Percentiles rank a stretch among this genome's conserved stretches.
phyloP scores from a whole-genome alignment of 257 asterid species.

The Ehretia macrophylla region DNA sequence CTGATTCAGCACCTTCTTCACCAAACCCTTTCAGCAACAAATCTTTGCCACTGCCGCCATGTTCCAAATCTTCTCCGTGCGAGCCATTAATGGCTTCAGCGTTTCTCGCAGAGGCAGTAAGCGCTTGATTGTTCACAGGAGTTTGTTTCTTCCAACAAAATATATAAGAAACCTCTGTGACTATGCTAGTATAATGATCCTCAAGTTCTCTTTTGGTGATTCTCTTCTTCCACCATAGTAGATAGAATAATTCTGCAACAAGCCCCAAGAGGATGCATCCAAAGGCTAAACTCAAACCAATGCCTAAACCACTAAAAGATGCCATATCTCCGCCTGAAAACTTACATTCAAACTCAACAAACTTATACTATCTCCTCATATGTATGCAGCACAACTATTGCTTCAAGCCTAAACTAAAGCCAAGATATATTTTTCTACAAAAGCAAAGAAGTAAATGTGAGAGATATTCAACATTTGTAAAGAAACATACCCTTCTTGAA shows the following conservation, averaged over 20 bases:
- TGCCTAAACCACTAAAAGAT: slow-evolving; percentile 70
- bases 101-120: slow-evolving; percentile 27
- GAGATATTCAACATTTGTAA: background rate
- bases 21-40: slow-evolving; percentile 31
- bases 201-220: slow-evolving; percentile 21
- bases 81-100: slow-evolving; percentile 10
- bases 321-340: slow-evolving; percentile 38
- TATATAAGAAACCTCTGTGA: slow-evolving; percentile 26
- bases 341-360: too few relatives aligned
- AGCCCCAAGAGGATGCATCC: slow-evolving; percentile 74
- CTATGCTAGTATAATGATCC: slow-evolving; percentile 3
- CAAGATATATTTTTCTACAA: background rate
- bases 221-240: slow-evolving; percentile 74
- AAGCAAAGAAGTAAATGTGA: slow-evolving; percentile 2
- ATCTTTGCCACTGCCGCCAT: slow-evolving; percentile 40
- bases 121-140: slow-evolving; percentile 25
- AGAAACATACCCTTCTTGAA: slow-evolving; percentile 17
- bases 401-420: background rate
- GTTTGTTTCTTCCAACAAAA: slow-evolving; percentile 51
- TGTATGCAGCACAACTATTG: background rate
- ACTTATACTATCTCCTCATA: slow-evolving; percentile 17
- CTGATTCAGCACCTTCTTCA: slow-evolving; percentile 68
- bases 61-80: slow-evolving; percentile 47
- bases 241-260: slow-evolving; percentile 60
- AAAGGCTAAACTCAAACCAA: slow-evolving; percentile 63